These are phyloP conservation scores for Saksenaea vasiformis DNA, from an alignment of 371 early-diverging fungal genomes.

Conservation along the genomic window DNA sequence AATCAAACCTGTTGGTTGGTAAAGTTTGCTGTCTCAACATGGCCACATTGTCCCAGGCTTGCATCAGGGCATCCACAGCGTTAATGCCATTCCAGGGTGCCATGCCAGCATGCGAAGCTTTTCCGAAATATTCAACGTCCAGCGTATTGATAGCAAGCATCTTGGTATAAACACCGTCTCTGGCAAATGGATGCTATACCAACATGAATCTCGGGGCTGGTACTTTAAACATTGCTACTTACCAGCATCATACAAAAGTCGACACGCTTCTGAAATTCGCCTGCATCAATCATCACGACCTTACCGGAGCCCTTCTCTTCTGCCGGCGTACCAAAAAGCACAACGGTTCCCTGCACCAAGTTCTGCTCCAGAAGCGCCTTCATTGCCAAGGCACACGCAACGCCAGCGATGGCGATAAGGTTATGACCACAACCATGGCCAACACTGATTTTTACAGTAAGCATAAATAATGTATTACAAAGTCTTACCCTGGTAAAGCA, in stretches of 20 bases:
- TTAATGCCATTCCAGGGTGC: slow-evolving; percentile 71
- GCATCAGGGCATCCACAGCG: slow-evolving; percentile 71
- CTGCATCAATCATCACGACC: slow-evolving; percentile 60
- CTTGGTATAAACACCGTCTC: slow-evolving; percentile 29
- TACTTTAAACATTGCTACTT: slow-evolving; percentile 17
- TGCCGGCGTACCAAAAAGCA: slow-evolving; percentile 80
- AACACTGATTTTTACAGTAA: slow-evolving; percentile 27
- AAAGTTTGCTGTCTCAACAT: slow-evolving; percentile 72
- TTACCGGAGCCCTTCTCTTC: slow-evolving; percentile 76
- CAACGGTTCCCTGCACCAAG: slow-evolving; percentile 58
- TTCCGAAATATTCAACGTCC: slow-evolving; percentile 63
- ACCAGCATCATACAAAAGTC: slow-evolving; percentile 79
- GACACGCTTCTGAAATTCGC: slow-evolving; percentile 56
- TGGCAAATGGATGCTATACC: slow-evolving; percentile 31
- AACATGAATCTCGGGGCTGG: neutral
- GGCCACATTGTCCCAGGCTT: slow-evolving; percentile 60
- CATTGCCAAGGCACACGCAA: slow-evolving; percentile 65
- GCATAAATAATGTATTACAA: neutral
- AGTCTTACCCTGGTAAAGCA: slow-evolving; percentile 61
- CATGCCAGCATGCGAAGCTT: slow-evolving; percentile 60
- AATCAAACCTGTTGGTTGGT: slow-evolving; percentile 49
- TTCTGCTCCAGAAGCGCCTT: slow-evolving; percentile 54
- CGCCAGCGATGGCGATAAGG: slow-evolving; percentile 69
- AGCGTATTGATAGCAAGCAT: slow-evolving; percentile 48
- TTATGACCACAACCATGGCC: slow-evolving; percentile 76